Conservation (phyloP, 768 basidiomycete genomes). For the Tubosaeta sp. region DNA sequence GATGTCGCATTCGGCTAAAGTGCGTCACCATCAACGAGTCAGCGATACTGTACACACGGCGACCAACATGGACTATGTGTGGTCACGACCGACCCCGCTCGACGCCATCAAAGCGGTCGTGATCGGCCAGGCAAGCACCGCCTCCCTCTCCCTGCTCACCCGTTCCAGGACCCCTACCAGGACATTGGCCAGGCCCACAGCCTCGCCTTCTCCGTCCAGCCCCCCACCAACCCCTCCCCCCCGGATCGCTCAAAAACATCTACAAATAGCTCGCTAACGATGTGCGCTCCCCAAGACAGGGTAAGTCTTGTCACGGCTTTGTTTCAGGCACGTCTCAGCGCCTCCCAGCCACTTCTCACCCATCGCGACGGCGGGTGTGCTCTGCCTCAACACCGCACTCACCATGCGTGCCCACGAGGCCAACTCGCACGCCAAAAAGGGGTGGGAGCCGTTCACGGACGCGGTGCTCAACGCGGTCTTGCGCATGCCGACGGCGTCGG, state of each 20-base stretch:
- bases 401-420: slow-evolving; percentile 77
- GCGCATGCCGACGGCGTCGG: slow-evolving; percentile 20
- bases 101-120: slow-evolving; percentile 69
- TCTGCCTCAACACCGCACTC: slow-evolving; percentile 75
- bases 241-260: slow-evolving; percentile 60
- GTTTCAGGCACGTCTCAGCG: neutral
- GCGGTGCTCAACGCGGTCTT: slow-evolving; percentile 56
- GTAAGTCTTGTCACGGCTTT: slow-evolving; percentile 39
- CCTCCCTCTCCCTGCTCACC: neutral
- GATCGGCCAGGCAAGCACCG: slow-evolving; percentile 54
- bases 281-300: slow-evolving; percentile 56
- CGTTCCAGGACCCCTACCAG: slow-evolving; percentile 64
- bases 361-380: slow-evolving; percentile 66
- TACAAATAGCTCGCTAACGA: slow-evolving; percentile 71
- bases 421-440: slow-evolving; percentile 69
- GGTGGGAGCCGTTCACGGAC: slow-evolving; percentile 81
- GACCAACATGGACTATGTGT: too few species aligned
- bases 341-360: slow-evolving; percentile 59
- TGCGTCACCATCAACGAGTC: too few species aligned
- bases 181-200: slow-evolving; percentile 67
- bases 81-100: slow-evolving; percentile 69
- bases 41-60: too few species aligned
- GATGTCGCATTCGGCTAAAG: too few species aligned
- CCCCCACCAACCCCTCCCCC: slow-evolving; percentile 50
- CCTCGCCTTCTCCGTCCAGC: slow-evolving; percentile 56